Evolutionary conservation across 371 early-diverging fungal species (phyloP).

Genomic region (Syncephalastrum sp.): DNA sequence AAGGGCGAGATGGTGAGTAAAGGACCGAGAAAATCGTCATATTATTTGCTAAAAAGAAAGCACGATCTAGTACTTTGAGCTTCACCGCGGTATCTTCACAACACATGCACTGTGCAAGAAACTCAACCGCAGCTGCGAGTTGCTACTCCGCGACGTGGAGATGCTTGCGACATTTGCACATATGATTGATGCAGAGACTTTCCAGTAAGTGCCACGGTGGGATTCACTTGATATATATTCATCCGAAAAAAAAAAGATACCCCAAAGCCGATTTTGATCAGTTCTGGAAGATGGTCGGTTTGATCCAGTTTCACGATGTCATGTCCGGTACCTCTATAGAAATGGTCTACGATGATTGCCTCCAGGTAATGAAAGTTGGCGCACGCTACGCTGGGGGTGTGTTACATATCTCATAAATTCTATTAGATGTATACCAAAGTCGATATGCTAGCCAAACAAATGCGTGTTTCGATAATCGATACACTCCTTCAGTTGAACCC

Average conservation of each 20-base stretch:
- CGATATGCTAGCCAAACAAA: conserved; percentile 33
- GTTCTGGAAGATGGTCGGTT: conserved; percentile 87
- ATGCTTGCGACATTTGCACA: conserved; percentile 57
- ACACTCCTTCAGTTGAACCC: conserved; percentile 24
- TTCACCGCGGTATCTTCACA: conserved; percentile 97
- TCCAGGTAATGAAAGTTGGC: conserved; percentile 47
- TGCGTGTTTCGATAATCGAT: conserved; percentile 32
- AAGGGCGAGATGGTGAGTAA: conserved; percentile 85
- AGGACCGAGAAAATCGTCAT: background rate
- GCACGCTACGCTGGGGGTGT: background rate
- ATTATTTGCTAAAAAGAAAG: background rate
- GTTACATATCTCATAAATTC: background rate
- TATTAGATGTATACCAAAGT: conserved; percentile 43
- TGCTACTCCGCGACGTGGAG: conserved; percentile 84
- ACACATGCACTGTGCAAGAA: conserved; percentile 85
- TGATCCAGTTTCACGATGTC: conserved; percentile 97
- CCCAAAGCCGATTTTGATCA: conserved; percentile 73
- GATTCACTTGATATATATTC: background rate
- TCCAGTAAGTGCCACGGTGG: background rate
- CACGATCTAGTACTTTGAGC: conserved; percentile 66
- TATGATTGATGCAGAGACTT: conserved; percentile 17
- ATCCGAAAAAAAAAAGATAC: conserved; percentile 38
- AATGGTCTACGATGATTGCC: conserved; percentile 87
- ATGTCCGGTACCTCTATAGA: conserved; percentile 88
- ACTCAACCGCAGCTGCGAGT: conserved; percentile 84